These are phyloP conservation scores for Rugonectria rugulosa DNA, from an alignment of 2,329 filamentous ascomycete species.

Conservation along the genomic window DNA sequence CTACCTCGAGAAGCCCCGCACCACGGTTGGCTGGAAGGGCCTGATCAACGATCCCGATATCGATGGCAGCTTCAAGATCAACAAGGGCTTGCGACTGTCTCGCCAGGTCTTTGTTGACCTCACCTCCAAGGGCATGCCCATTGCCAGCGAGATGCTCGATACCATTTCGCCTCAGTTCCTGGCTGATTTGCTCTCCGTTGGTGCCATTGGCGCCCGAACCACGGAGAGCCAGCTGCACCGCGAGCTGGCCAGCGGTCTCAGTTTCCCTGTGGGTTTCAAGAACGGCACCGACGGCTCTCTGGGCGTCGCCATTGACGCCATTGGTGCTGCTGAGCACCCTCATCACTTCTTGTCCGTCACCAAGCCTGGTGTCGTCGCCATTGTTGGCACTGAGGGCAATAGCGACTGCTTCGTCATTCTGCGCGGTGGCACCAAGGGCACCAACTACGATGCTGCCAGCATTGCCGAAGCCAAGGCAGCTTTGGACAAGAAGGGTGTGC, in stretches of 20 bases:
- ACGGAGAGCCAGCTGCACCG: constrained; percentile 96
- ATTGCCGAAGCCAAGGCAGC: constrained; percentile 84
- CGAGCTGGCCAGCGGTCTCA: constrained; percentile 90
- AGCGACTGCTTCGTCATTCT: constrained; percentile 98
- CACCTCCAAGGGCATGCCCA: constrained; percentile 90
- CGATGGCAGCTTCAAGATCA: constrained; percentile 98
- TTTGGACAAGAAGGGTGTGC: constrained; percentile 76
- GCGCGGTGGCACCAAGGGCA: constrained; percentile 88
- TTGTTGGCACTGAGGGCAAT: constrained; percentile 93
- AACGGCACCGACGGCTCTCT: constrained; percentile 96
- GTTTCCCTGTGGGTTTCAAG: constrained; percentile 99
- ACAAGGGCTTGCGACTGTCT: constrained; percentile 89
- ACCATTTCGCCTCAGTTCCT: constrained; percentile 98
- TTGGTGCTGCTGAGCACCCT: constrained; percentile 88
- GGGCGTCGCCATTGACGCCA: constrained; percentile 91
- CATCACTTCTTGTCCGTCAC: constrained; percentile 98
- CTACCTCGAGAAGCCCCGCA: constrained; percentile 98
- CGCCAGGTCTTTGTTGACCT: constrained; percentile 93
- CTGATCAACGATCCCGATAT: constrained; percentile 99
- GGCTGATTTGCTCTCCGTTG: constrained; percentile 88
- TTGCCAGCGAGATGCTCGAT: constrained; percentile 97
- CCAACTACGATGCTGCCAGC: constrained; percentile 89
- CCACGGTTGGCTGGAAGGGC: constrained; percentile 98
- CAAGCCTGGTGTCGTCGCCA: constrained; percentile 93
- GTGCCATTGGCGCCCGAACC: constrained; percentile 93